Percentiles rank a stretch among this genome's conserved stretches.
Conservation (phyloP, 2,329 filamentous ascomycete species). For the Colletotrichum horii region DNA sequence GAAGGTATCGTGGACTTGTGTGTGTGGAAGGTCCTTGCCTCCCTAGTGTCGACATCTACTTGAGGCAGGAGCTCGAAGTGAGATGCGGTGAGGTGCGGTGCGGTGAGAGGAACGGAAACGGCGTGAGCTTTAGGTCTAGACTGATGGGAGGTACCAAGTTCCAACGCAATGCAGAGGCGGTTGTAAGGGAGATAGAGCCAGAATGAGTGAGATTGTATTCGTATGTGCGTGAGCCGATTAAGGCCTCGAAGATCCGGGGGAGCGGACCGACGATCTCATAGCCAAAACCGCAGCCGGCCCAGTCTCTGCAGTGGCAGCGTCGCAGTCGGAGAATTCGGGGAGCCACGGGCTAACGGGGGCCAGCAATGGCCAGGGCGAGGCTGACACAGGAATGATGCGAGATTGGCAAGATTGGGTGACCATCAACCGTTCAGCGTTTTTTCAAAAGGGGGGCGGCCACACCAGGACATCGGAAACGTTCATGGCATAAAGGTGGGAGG, state of each 20-base stretch:
- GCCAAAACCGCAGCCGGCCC: slow-evolving; percentile 13
- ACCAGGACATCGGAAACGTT: not conserved
- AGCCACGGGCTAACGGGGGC: not conserved
- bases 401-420: slow-evolving; percentile 3
- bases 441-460: not conserved
- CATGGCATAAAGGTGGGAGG: slow-evolving; percentile 12
- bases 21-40: slow-evolving; percentile 21
- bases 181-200: not conserved
- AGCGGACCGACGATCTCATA: slow-evolving; percentile 8
- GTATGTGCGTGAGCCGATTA: not conserved
- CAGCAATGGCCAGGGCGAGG: not conserved
- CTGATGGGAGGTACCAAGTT: not conserved
- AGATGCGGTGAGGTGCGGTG: not conserved
- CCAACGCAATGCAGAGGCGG: not conserved
- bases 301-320: not conserved
- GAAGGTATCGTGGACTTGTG: not conserved
- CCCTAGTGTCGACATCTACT: not conserved
- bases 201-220: not conserved
- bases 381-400: slow-evolving; percentile 15
- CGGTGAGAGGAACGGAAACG: not conserved
- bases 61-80: not conserved
- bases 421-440: not conserved
- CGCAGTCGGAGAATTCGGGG: slow-evolving; percentile 16
- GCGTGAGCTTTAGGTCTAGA: not conserved
- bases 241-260: slow-evolving; percentile 17